phyloP scores from a whole-genome alignment of 352 stramenopile species.

The Pelagophyceae sp. region DNA sequence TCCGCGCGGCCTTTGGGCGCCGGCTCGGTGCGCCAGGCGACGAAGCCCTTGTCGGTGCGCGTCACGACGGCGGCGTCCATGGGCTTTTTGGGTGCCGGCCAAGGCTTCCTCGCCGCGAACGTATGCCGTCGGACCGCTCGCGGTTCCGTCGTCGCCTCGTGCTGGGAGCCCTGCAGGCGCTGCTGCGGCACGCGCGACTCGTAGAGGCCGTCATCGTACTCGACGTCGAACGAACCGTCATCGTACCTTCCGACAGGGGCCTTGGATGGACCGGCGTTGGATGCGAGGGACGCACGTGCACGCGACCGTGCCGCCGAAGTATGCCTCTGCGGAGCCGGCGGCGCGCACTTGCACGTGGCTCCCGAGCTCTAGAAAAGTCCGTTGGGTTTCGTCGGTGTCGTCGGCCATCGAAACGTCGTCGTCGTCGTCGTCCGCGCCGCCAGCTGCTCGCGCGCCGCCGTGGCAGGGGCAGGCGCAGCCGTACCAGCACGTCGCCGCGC shows the following conservation, averaged over 20 bases:
- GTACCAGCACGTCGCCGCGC: neutral
- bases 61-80: neutral
- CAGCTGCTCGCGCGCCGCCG: neutral
- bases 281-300: too few relatives aligned
- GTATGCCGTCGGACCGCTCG: too few relatives aligned
- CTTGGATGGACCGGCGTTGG: too few relatives aligned
- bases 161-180: neutral
- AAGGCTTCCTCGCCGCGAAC: too few relatives aligned
- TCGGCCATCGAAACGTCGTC: neutral
- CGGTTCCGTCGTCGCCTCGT: too few relatives aligned
- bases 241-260: too few relatives aligned
- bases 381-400: neutral
- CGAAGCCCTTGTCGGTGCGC: neutral
- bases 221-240: neutral
- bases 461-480: conserved; percentile 3
- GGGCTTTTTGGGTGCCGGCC: too few relatives aligned
- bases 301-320: neutral
- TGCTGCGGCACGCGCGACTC: neutral
- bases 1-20: too few relatives aligned
- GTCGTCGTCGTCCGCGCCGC: neutral
- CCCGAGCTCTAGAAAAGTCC: neutral
- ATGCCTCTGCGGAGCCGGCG: neutral
- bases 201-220: neutral
- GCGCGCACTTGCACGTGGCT: neutral
- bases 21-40: neutral